Evolutionary conservation across 768 basidiomycete species (phyloP).

Genomic region (Lactarius deliciosus): DNA sequence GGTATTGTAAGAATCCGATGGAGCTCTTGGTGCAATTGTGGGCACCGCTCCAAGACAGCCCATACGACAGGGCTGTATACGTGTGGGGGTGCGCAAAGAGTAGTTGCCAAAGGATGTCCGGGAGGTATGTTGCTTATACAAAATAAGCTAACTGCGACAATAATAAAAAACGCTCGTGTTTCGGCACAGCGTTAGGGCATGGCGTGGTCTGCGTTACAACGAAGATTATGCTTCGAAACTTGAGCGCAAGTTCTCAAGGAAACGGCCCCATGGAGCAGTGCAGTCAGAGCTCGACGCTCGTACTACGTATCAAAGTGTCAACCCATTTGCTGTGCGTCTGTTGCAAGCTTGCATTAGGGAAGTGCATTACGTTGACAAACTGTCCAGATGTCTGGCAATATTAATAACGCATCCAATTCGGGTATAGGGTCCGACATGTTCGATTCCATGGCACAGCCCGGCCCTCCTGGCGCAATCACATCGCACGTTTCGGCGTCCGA

Average conservation of each 20-base stretch:
- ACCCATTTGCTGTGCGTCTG: conserved; percentile 67
- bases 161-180: conserved; percentile 4
- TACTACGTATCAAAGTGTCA: conserved; percentile 40
- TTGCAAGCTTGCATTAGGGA: not conserved
- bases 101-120: conserved; percentile 70
- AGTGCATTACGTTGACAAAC: not conserved
- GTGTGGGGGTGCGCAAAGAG: conserved; percentile 78
- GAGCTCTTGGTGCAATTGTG: conserved; percentile 84
- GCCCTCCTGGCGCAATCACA: conserved; percentile 3
- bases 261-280: conserved; percentile 40
- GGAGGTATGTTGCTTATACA: conserved; percentile 56
- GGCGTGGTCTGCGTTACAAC: conserved; percentile 74
- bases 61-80: conserved; percentile 82
- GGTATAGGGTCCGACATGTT: conserved; percentile 71
- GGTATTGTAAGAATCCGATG: conserved; percentile 69
- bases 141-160: not conserved
- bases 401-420: conserved; percentile 39
- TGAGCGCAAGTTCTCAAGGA: conserved; percentile 50
- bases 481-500: not conserved
- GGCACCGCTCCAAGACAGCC: conserved; percentile 85
- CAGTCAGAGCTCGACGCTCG: conserved; percentile 36
- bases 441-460: conserved; percentile 35
- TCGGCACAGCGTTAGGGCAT: conserved; percentile 70
- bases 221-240: conserved; percentile 73
- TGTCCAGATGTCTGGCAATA: conserved; percentile 25